These are phyloP conservation scores for Tilletiopsis washingtonensis DNA, from an alignment of 1,284 basidiomycete species.

Conservation along the genomic window DNA sequence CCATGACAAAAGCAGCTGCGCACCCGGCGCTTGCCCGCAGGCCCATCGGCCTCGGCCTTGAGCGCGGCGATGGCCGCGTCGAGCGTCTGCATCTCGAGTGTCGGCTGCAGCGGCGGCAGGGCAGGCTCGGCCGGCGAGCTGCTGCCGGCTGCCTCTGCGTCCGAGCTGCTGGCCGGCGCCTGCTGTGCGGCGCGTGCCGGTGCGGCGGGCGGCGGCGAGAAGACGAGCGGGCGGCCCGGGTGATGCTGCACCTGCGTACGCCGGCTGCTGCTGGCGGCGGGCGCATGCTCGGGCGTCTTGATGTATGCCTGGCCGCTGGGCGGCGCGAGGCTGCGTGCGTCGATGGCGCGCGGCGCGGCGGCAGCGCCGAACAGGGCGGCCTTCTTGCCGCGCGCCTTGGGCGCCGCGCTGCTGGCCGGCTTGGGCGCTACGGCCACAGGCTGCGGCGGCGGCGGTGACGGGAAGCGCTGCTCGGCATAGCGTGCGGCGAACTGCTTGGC, in stretches of 20 bases:
- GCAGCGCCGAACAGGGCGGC: neutral
- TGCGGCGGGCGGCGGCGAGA: neutral
- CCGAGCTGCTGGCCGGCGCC: no score
- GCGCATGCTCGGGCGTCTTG: no score
- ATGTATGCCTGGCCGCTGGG: neutral
- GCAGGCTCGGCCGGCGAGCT: neutral
- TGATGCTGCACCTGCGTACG: neutral
- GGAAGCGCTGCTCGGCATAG: neutral
- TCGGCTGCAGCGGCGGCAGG: neutral
- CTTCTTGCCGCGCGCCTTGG: neutral
- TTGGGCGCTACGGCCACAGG: neutral
- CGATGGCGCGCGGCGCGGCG: neutral
- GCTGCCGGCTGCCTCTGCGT: neutral
- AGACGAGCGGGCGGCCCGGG: neutral
- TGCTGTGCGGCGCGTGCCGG: no score
- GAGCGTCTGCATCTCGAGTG: neutral
- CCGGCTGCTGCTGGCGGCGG: no score
- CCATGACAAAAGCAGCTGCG: constrained; percentile 1
- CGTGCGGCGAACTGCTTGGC: neutral
- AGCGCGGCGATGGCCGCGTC: neutral
- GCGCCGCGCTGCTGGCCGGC: no score
- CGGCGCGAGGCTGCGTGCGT: neutral
- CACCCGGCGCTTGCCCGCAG: neutral
- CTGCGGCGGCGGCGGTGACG: neutral
- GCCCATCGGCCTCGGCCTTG: neutral